Evolutionary conservation across 306 rosid species (phyloP).

Genomic region (Malus sieversii): DNA sequence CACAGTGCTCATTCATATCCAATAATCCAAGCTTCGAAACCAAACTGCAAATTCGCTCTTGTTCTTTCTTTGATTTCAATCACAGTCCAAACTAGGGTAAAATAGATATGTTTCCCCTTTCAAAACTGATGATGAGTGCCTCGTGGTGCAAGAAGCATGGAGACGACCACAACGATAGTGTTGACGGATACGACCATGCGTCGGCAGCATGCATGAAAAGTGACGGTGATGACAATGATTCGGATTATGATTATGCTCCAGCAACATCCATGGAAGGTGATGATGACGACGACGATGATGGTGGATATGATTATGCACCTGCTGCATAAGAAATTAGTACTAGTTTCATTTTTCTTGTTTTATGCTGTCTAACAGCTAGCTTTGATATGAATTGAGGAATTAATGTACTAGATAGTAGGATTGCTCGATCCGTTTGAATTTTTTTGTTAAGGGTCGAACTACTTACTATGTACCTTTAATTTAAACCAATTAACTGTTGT

Average conservation of each 20-base stretch:
- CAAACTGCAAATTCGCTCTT: neutral
- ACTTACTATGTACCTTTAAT: neutral
- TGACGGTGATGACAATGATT: neutral
- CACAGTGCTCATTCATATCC: neutral
- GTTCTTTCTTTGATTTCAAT: neutral
- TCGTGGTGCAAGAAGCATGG: constrained; percentile 4
- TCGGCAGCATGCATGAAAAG: neutral
- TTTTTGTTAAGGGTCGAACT: neutral
- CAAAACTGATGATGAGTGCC: constrained; percentile 3
- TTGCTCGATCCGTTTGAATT: neutral
- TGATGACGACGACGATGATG: neutral
- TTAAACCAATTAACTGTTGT: no score
- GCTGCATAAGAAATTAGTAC: neutral
- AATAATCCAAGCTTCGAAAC: neutral
- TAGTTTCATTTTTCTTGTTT: neutral
- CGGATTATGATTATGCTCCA: constrained; percentile 2
- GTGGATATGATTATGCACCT: constrained; percentile 11
- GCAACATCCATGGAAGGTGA: constrained; percentile 8
- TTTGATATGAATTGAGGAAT: neutral
- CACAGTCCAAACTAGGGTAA: neutral
- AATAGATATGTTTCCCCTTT: neutral
- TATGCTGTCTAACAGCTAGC: neutral
- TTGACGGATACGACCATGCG: constrained; percentile 3
- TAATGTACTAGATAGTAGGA: neutral
- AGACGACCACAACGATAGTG: neutral